Evolutionary conservation across 2,329 filamentous ascomycete species (phyloP).

Genomic region (Whalleya microplaca): DNA sequence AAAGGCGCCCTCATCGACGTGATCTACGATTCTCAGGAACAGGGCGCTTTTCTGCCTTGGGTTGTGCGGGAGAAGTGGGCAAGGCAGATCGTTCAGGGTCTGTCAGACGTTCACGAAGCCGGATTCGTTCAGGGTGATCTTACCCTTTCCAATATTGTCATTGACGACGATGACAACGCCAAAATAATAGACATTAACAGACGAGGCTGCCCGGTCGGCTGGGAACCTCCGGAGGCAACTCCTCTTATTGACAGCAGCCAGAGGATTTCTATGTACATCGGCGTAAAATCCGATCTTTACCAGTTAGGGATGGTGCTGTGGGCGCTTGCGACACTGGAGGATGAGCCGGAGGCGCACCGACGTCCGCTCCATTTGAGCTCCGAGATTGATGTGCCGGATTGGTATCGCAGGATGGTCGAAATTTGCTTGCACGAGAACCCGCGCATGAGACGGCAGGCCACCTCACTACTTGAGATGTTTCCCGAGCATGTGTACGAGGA

Average conservation of each 20-base stretch:
- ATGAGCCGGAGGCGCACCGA: constrained; percentile 82
- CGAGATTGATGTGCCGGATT: constrained; percentile 70
- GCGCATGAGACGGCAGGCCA: constrained; percentile 72
- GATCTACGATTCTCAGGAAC: constrained; percentile 75
- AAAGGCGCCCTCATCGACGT: constrained; percentile 88
- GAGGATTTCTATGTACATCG: constrained; percentile 94
- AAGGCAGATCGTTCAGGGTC: constrained; percentile 83
- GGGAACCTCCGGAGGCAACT: constrained; percentile 93
- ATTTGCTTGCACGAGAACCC: constrained; percentile 78
- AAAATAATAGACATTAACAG: constrained; percentile 99
- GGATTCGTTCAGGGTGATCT: constrained; percentile 98
- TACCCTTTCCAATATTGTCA: constrained; percentile 94
- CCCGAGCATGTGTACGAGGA: constrained; percentile 47
- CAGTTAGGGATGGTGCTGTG: constrained; percentile 97
- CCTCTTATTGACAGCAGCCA: constrained; percentile 85
- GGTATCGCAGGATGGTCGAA: constrained; percentile 76
- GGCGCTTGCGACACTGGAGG: constrained; percentile 83
- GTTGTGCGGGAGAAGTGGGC: constrained; percentile 82
- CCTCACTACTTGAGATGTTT: constrained; percentile 71
- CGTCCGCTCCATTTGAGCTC: constrained; percentile 68
- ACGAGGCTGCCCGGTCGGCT: constrained; percentile 93
- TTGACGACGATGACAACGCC: constrained; percentile 81
- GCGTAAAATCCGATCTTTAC: constrained; percentile 94
- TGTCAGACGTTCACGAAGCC: constrained; percentile 91
- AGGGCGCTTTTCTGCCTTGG: constrained; percentile 65